phyloP scores from a whole-genome alignment of 441 rosid genomes.

The Bruguiera hainesii region DNA sequence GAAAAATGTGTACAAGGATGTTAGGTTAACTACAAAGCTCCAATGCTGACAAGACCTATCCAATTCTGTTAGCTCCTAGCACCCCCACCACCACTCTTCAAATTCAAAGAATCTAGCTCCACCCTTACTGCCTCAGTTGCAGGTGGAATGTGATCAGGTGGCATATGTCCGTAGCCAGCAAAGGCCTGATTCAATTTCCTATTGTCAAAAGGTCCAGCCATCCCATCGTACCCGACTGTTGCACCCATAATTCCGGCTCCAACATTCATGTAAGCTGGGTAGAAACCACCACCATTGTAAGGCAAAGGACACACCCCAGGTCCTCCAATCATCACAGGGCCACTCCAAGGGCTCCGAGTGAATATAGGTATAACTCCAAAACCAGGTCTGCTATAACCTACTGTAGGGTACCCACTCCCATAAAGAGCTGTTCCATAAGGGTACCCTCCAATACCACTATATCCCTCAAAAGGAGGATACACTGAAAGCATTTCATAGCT shows the following conservation, averaged over 20 bases:
- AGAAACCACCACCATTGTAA: conserved; percentile 25
- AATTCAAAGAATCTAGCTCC: conserved; percentile 12
- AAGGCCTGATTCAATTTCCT: conserved; percentile 24
- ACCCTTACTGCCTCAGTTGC: conserved; percentile 22
- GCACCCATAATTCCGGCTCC: conserved; percentile 26
- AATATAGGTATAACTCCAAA: conserved; percentile 28
- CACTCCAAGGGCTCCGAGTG: conserved; percentile 36
- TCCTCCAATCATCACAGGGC: conserved; percentile 36
- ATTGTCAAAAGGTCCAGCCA: conserved; percentile 24
- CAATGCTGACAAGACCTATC: conserved; percentile 13
- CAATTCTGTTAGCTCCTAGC: conserved; percentile 23
- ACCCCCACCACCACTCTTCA: conserved; percentile 15
- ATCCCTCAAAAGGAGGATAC: conserved; percentile 29
- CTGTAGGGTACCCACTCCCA: conserved; percentile 39
- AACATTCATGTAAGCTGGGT: conserved; percentile 36
- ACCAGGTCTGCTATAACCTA: conserved; percentile 30
- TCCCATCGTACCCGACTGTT: conserved; percentile 20
- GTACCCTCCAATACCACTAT: conserved; percentile 34
- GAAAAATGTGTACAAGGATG: conserved; percentile 17
- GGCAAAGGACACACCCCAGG: conserved; percentile 33
- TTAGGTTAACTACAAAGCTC: conserved; percentile 24
- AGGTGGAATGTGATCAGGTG: conserved; percentile 19
- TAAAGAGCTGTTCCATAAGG: conserved; percentile 36
- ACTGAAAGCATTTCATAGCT: conserved; percentile 32
- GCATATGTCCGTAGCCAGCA: conserved; percentile 19